A percentile compares a stretch with the other conserved stretches of the same genome.
These are phyloP conservation scores for Andrographis paniculata DNA, from an alignment of 305 asterid species.

Conservation along the genomic window DNA sequence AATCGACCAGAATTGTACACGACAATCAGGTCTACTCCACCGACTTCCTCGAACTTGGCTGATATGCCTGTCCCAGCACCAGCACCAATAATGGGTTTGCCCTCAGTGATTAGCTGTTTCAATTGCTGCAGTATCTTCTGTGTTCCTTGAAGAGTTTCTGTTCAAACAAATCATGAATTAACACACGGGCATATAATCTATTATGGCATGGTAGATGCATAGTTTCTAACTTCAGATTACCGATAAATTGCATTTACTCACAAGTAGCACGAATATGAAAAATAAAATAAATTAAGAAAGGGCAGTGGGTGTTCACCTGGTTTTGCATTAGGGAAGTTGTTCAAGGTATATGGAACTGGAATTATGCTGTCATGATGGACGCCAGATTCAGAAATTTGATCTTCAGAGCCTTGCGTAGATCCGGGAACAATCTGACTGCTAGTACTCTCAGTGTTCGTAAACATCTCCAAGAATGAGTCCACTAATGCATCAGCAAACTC, in stretches of 20 bases:
- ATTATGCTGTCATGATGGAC: conserved; percentile 17
- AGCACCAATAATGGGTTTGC: conserved; percentile 86
- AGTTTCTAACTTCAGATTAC: conserved; percentile 3
- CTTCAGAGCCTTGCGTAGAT: conserved; percentile 31
- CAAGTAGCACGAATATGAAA: conserved; percentile 6
- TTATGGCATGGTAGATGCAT: not conserved
- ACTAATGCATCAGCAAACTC: conserved; percentile 83
- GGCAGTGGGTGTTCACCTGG: conserved; percentile 36
- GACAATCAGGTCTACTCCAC: conserved; percentile 92
- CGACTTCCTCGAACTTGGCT: conserved; percentile 96
- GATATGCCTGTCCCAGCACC: conserved; percentile 99
- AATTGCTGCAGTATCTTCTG: conserved; percentile 44
- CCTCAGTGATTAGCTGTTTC: conserved; percentile 57
- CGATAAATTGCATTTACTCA: conserved; percentile 1
- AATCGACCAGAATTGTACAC: conserved; percentile 92
- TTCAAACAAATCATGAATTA: conserved; percentile 19
- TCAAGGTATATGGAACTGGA: conserved; percentile 40
- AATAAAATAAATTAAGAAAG: not conserved
- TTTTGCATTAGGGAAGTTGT: conserved; percentile 80
- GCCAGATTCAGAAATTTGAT: conserved; percentile 24
- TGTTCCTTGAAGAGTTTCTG: conserved; percentile 78
- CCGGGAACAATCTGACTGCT: conserved; percentile 25
- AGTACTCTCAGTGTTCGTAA: conserved; percentile 17
- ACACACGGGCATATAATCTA: no score
- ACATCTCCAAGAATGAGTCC: conserved; percentile 75